phyloP scores from a whole-genome alignment of 2,329 filamentous ascomycete genomes.

The Beauveria rudraprayagi region DNA sequence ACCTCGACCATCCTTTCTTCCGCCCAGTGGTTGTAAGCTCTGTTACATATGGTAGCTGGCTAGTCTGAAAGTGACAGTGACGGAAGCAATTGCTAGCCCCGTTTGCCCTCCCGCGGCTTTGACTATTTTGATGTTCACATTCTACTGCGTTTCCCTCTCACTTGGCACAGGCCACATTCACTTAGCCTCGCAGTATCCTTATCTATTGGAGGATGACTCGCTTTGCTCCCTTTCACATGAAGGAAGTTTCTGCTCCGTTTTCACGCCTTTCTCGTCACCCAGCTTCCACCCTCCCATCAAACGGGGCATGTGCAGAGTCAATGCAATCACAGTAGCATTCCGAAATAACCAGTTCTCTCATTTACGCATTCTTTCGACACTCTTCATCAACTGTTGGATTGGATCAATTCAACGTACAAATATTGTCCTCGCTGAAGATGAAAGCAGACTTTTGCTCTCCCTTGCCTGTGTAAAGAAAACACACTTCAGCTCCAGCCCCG shows the following conservation, averaged over 20 bases:
- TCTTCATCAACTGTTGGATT: too few relatives aligned
- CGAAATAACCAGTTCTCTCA: neutral
- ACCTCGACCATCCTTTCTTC: neutral
- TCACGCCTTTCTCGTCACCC: neutral
- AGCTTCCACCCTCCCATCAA: neutral
- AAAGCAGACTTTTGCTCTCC: neutral
- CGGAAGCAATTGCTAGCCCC: neutral
- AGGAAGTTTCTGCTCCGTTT: neutral
- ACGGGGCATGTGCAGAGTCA: neutral
- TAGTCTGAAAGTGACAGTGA: neutral
- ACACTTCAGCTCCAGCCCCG: neutral
- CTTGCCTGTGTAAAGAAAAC: neutral
- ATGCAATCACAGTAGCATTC: neutral
- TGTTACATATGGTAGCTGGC: neutral
- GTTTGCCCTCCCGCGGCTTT: neutral
- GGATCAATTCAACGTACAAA: neutral
- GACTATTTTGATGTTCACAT: conserved; percentile 4
- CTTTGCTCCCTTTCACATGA: neutral
- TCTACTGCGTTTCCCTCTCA: conserved; percentile 6
- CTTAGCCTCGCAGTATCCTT: neutral
- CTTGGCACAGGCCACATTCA: neutral
- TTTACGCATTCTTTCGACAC: neutral
- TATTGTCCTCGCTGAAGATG: neutral
- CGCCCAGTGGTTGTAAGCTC: neutral
- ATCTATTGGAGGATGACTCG: neutral